phyloP scores from a whole-genome alignment of 306 rosid species.

The Corylus avellana region DNA sequence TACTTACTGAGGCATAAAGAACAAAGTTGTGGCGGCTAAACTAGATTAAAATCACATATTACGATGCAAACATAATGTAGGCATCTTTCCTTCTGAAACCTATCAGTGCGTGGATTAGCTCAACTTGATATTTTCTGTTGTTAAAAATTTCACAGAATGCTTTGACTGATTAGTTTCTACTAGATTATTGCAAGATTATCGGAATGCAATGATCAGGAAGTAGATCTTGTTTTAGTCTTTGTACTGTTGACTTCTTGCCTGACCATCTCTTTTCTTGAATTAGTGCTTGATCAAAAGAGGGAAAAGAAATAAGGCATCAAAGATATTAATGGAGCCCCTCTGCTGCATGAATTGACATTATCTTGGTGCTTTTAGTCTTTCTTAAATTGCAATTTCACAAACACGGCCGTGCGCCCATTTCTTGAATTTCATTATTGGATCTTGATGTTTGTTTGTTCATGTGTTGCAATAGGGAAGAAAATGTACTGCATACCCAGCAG shows the following conservation, averaged over 20 bases:
- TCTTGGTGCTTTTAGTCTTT: not conserved
- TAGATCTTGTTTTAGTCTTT: not conserved
- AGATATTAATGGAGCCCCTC: not conserved
- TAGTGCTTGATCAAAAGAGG: not conserved
- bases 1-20: not conserved
- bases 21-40: not conserved
- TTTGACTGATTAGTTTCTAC: not conserved
- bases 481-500: conserved; percentile 88
- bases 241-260: not conserved
- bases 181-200: not conserved
- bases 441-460: not conserved
- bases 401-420: not conserved
- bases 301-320: not conserved
- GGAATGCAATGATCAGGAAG: not conserved
- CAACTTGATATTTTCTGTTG: too few relatives aligned
- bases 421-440: not conserved
- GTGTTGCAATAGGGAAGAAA: conserved; percentile 62
- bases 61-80: not conserved
- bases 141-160: not conserved
- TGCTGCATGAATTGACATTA: not conserved
- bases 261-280: not conserved
- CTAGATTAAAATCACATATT: not conserved
- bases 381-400: not conserved
- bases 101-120: too few relatives aligned
- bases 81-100: not conserved